Conservation (phyloP, 1,139 yeast species). For the Meyerozyma elateridarum region DNA sequence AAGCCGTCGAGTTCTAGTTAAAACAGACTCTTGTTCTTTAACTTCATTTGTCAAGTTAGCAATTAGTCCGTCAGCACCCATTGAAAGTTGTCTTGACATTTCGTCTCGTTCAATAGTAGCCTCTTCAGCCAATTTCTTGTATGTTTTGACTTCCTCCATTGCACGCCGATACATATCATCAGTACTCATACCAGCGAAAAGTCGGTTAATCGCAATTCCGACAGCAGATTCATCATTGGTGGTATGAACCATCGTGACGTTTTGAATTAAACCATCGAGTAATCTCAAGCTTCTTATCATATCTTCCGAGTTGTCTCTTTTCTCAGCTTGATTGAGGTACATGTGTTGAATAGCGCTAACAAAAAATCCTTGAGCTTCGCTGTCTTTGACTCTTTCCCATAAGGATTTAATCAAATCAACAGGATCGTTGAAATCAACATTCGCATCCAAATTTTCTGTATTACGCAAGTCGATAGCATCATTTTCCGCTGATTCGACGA, state of each 20-base stretch:
- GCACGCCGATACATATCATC: conserved; percentile 89
- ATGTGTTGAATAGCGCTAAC: conserved; percentile 81
- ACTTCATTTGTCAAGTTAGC: conserved; percentile 67
- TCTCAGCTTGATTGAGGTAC: conserved; percentile 66
- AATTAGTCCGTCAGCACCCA: conserved; percentile 83
- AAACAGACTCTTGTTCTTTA: conserved; percentile 66
- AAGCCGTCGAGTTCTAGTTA: conserved; percentile 62
- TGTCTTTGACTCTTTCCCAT: conserved; percentile 67
- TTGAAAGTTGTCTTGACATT: conserved; percentile 63
- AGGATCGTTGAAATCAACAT: conserved; percentile 70
- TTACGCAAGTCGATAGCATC: conserved; percentile 67
- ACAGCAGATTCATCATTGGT: conserved; percentile 70
- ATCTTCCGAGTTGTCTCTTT: conserved; percentile 43
- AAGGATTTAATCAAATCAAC: conserved; percentile 62
- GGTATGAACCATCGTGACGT: conserved; percentile 63
- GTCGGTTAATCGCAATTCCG: conserved; percentile 76
- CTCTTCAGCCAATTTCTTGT: conserved; percentile 67
- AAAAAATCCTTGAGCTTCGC: conserved; percentile 69
- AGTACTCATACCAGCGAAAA: conserved; percentile 75
- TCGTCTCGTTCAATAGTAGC: conserved; percentile 84
- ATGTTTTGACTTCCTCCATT: conserved; percentile 62
- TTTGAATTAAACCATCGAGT: conserved; percentile 78
- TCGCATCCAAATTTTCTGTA: conserved; percentile 55
- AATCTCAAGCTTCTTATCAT: conserved; percentile 66
- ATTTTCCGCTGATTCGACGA: conserved; percentile 59